Base-by-base conservation (phyloP, 805 yeast species). In the Starmerella apicola region DNA sequence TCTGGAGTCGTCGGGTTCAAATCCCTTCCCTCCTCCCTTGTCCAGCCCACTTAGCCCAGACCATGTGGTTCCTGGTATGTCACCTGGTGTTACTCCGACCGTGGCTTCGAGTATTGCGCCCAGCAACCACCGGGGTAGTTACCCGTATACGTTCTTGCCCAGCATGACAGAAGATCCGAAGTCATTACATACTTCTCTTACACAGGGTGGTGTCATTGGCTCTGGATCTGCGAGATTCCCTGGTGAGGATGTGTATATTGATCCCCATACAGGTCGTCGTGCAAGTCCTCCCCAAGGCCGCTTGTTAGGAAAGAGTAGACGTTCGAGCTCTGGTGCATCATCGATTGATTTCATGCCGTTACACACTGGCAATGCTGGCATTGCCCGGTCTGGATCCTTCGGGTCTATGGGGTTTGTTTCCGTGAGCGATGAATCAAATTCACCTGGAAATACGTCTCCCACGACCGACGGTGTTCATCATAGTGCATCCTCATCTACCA, bases 21-120 rank as follows among this genome's bases (percentile, higher is more conserved):
- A 38, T 19, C 30, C 50, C 13, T 47, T 47, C 16, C 51, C 51
- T 6, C 43, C 50, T 25, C 50, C 51, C 24, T 23, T 47, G n/a
- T 47, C 51, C 10, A 46, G 50, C 20, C 51, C 51, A 3, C 33
- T 47, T 15, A 41, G 46, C 26, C 46, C 49, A 2, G 47, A 25
- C 5, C 31, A 16, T 16, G 32, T 37, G 23, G 20, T 30, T 25
- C 24, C 30, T 10, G 22, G 15, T n/a, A 16, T 32, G 7, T 23
- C 15, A 18, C 7, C 17, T 10, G 26, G 26, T 23, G 12, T 8
- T 23, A 23, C 26, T 7, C 10, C n/a, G 17, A n/a, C 30, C 7
- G n/a, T 17, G 7, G 7, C 7, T 8, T 27, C 30, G 7, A 13
- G 9, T 24, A 24, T 24, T 24, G 16, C 5, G 15, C 19, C 22